Percentiles rank a stretch among this genome's conserved stretches.
These are phyloP conservation scores for Chaetoceros tenuissimus DNA, from an alignment of 108 stramenopile genomes.

Conservation along the genomic window DNA sequence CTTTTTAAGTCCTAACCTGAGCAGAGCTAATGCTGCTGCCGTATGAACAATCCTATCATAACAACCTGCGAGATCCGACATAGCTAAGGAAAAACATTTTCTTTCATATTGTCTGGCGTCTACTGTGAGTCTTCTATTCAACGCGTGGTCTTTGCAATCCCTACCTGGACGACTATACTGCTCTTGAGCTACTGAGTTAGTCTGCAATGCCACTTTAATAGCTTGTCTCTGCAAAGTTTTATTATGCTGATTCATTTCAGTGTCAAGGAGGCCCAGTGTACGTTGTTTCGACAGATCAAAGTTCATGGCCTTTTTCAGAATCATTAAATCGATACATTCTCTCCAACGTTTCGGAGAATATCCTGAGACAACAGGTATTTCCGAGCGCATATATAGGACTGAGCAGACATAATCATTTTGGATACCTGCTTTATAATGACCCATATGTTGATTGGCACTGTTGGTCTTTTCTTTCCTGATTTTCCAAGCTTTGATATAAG, in stretches of 20 bases:
- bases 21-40: constrained; percentile 7
- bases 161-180: background rate
- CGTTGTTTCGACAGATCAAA: constrained; percentile 2
- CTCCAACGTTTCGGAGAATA: constrained; percentile 1
- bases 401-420: background rate
- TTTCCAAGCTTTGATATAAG: background rate
- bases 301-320: constrained; percentile 9
- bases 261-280: constrained; percentile 6
- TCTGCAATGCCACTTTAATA: background rate
- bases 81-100: background rate
- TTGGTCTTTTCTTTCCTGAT: background rate
- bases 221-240: constrained; percentile 5
- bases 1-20: constrained; percentile 2
- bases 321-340: constrained; percentile 8
- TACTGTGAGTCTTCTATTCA: background rate
- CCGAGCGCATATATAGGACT: background rate
- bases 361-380: constrained; percentile 5
- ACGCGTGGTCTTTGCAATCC: background rate
- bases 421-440: background rate
- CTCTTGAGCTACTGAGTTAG: background rate
- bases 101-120: background rate
- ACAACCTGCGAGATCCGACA: background rate
- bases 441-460: background rate
- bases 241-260: constrained; percentile 6
- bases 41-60: constrained; percentile 18